Percentiles rank a stretch among this genome's conserved stretches.
Evolutionary conservation across 2,329 filamentous ascomycete species (phyloP).

Genomic region (Salinomyces thailandicus): DNA sequence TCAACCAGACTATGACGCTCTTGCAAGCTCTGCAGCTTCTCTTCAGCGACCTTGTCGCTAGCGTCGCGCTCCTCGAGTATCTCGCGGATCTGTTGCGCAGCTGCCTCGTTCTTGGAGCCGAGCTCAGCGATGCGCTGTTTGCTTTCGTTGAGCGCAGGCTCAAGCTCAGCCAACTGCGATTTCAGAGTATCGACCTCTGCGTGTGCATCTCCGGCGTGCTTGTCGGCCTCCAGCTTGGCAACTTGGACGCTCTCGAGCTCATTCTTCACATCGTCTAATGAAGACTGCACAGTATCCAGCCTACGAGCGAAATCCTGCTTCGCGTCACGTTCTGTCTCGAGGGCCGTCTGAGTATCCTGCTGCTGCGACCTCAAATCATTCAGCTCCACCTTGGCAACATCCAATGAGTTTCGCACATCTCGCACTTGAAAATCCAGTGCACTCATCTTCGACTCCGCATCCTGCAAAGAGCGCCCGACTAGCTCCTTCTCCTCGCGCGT

Average conservation of each 20-base stretch:
- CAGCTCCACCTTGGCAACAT: conserved; percentile 5
- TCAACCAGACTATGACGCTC: conserved; percentile 6
- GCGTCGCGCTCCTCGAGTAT: conserved; percentile 3
- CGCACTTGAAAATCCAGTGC: conserved; percentile 8
- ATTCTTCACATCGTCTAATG: conserved; percentile 8
- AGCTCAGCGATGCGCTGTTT: not conserved
- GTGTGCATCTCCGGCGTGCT: not conserved
- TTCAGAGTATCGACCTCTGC: not conserved
- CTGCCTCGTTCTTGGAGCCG: conserved; percentile 3
- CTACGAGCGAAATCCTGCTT: conserved; percentile 8
- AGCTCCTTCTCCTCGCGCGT: conserved; percentile 6
- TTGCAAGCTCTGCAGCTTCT: conserved; percentile 12
- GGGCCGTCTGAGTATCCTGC: conserved; percentile 3
- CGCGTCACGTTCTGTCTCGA: conserved; percentile 5
- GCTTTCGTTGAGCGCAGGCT: not conserved
- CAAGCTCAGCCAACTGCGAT: not conserved
- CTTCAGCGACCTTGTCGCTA: not conserved
- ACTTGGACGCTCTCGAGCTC: conserved; percentile 4
- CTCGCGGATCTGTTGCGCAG: conserved; percentile 11
- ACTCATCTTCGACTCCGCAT: conserved; percentile 10
- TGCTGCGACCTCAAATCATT: conserved; percentile 4
- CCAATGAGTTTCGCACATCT: conserved; percentile 5
- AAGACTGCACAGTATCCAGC: conserved; percentile 8
- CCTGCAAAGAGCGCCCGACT: conserved; percentile 5
- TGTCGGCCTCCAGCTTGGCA: conserved; percentile 4